Base-by-base conservation (phyloP, 2,329 filamentous ascomycete genomes). In the Hymenoscyphus fructigenus region DNA sequence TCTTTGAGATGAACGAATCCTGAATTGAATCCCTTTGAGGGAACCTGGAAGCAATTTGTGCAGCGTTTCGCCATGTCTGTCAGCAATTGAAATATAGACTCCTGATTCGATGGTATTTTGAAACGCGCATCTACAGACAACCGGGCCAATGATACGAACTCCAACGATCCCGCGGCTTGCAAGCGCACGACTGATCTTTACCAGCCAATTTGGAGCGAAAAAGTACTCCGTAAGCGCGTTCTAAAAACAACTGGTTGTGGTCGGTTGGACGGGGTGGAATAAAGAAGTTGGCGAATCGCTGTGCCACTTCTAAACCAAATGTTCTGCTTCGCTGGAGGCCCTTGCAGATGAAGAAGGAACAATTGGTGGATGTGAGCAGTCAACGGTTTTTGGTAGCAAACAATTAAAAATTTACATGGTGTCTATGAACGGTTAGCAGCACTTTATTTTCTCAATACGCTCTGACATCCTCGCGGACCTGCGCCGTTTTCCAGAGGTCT, bases 101-200 rank as follows among this genome's bases (percentile, higher is more conserved):
- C 26, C 34, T 62, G 60, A 62, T 63, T 63, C 38, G 61, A n/a
- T 32, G 17, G 56, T 63, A 59, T 63, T 56, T 63, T 60, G 61
- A 63, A 63, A 63, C 61, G 32, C 17, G 56, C 15, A 26, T 29
- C 6, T 17, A 6, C 10, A 26, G 20, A 20, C 10, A 44, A 28
- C 23, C 34, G 55, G 32, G 32, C 26, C 55, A 57, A 57, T 20
- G 56, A 57, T n/a, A 57, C 26, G 34, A 57, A 9, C 56, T 32
- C 28, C 34, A 23, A 23, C 29, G 56, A 36, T 41, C 26, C 57
- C 32, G 28, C 34, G 57, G 34, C 57, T 36, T 20, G 55, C 20
- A 20, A 32, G 28, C 55, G 20, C 26, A 17, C n/a, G 20, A 17
- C 20, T 17, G 20, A 29, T 17, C 34, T 28, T 20, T 23, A 5